A percentile compares a stretch with the other conserved stretches of the same genome.
phyloP scores from a whole-genome alignment of 2,329 filamentous ascomycete species.

The Colletotrichum sp. region DNA sequence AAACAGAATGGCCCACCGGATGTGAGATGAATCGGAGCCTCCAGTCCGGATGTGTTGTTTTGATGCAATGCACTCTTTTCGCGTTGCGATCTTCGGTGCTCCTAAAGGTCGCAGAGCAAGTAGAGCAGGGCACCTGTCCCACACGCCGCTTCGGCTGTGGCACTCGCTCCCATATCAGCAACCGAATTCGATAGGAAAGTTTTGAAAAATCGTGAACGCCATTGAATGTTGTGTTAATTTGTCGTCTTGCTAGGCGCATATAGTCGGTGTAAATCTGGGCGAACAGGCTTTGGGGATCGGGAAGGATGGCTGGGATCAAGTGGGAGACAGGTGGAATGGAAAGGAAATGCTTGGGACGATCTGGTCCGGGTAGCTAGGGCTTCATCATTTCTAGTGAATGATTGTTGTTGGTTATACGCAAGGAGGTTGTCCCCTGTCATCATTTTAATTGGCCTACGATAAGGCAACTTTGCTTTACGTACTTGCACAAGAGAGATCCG shows the following conservation, averaged over 20 bases:
- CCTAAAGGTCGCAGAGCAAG: not conserved
- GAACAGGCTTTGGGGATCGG: not conserved
- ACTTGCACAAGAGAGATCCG: not conserved
- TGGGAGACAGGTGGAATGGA: not conserved
- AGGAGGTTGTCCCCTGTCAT: not conserved
- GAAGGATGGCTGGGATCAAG: not conserved
- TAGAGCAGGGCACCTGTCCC: not conserved
- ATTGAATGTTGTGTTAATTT: not conserved
- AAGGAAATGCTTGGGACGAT: not conserved
- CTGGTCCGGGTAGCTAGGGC: not conserved
- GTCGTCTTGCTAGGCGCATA: not conserved
- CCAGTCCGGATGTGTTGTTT: not conserved
- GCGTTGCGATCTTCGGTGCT: not conserved
- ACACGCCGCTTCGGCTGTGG: not conserved
- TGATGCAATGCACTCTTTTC: not conserved
- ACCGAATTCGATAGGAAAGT: not conserved
- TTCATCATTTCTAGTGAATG: not conserved
- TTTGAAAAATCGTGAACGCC: not conserved
- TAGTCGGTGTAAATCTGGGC: not conserved
- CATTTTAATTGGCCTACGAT: not conserved
- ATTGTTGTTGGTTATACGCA: not conserved
- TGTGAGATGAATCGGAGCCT: not conserved
- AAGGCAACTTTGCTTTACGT: not conserved
- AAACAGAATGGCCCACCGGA: not conserved
- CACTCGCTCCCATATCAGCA: not conserved